These are phyloP conservation scores for Cajanus cajan DNA, from an alignment of 306 rosid genomes.

Conservation along the genomic window DNA sequence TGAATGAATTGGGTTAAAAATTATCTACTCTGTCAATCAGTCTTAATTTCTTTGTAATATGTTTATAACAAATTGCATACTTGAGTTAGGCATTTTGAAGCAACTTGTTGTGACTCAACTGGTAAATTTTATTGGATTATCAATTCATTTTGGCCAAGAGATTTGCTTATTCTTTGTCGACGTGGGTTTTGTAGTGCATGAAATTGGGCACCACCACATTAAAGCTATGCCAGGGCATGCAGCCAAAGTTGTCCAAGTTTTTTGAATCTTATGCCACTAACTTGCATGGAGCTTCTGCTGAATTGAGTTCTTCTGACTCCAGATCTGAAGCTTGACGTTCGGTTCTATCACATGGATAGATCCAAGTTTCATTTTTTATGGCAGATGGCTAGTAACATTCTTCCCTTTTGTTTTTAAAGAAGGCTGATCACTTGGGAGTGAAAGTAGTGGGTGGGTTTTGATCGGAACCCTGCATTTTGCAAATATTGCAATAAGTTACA, in stretches of 20 bases:
- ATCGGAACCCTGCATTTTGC: constrained; percentile 79
- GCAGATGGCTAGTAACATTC: constrained; percentile 68
- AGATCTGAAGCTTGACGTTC: constrained; percentile 75
- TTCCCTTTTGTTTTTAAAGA: constrained; percentile 54
- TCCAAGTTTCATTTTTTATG: constrained; percentile 59
- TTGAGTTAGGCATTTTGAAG: background rate
- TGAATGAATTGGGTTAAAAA: background rate
- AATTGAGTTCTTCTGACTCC: constrained; percentile 65
- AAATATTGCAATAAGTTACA: constrained; percentile 91
- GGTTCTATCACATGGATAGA: constrained; percentile 40
- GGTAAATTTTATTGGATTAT: background rate
- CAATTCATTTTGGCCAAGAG: background rate
- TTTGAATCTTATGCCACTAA: constrained; percentile 63
- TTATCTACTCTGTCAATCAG: background rate
- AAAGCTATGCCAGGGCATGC: constrained; percentile 61
- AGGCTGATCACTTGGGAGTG: constrained; percentile 57
- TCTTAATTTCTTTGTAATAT: background rate
- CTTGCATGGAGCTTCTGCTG: constrained; percentile 64
- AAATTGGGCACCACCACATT: constrained; percentile 52
- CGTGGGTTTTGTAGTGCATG: constrained; percentile 51
- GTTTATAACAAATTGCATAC: background rate
- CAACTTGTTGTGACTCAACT: constrained; percentile 4
- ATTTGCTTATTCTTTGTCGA: constrained; percentile 19
- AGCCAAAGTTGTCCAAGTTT: constrained; percentile 65
- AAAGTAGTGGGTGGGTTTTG: constrained; percentile 63